Percentiles rank a stretch among this genome's conserved stretches.
phyloP scores from a whole-genome alignment of 371 early-diverging fungal species.

The Lichtheimia corymbifera region DNA sequence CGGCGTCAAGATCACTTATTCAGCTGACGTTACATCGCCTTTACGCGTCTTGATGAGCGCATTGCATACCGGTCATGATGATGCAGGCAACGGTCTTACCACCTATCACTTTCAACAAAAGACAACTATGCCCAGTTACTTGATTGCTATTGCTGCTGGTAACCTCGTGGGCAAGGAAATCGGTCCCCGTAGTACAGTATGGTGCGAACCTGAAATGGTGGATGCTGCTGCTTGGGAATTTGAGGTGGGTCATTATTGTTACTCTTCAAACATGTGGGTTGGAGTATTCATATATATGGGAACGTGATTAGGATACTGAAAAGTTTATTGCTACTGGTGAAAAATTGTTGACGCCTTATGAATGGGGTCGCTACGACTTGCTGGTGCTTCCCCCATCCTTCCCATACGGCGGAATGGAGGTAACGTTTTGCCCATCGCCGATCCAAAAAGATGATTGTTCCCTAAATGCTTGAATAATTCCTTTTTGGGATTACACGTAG shows the following conservation, averaged over 20 bases:
- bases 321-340: conserved; percentile 85
- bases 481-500: conserved; percentile 25
- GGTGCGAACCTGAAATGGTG: conserved; percentile 93
- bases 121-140: conserved; percentile 84
- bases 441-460: background rate
- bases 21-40: conserved; percentile 76
- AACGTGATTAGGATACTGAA: conserved; percentile 70
- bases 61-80: conserved; percentile 42
- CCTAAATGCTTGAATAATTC: conserved; percentile 3
- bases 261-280: background rate
- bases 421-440: conserved; percentile 15
- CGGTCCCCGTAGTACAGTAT: conserved; percentile 92
- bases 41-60: conserved; percentile 46
- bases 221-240: conserved; percentile 95
- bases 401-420: conserved; percentile 98
- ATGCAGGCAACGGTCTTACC: conserved; percentile 43
- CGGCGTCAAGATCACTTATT: conserved; percentile 87
- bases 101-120: conserved; percentile 72
- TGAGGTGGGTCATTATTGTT: conserved; percentile 35
- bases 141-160: conserved; percentile 94
- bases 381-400: conserved; percentile 82
- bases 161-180: conserved; percentile 78
- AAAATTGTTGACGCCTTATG: conserved; percentile 85
- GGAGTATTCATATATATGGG: background rate
- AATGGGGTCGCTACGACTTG: conserved; percentile 96